Evolutionary conservation across 257 asterid species (phyloP).

Genomic region (Salvia splendens): DNA sequence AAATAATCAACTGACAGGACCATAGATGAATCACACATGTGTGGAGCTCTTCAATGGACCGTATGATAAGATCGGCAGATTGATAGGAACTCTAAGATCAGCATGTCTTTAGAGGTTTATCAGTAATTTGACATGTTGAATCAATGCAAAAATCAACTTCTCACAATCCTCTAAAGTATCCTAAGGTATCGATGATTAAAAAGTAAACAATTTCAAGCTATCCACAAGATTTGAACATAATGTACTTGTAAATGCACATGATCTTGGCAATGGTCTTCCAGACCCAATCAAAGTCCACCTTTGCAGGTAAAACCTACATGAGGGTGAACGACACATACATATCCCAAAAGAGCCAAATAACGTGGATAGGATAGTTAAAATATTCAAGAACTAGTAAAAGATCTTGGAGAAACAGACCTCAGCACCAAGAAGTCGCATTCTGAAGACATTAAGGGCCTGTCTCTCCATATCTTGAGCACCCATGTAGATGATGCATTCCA

Average conservation of each 20-base stretch:
- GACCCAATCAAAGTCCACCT: background rate
- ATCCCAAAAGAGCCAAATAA: constrained; percentile 3
- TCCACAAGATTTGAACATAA: constrained; percentile 7
- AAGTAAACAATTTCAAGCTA: constrained; percentile 11
- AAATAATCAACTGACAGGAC: background rate
- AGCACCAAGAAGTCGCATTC: constrained; percentile 95
- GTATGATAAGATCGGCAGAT: constrained; percentile 2
- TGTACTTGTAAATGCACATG: background rate
- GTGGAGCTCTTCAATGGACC: background rate
- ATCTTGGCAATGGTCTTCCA: constrained; percentile 11
- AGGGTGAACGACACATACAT: background rate
- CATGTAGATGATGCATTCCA: constrained; percentile 82
- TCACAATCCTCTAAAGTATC: constrained; percentile 2
- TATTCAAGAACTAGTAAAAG: constrained; percentile 14
- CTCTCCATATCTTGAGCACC: constrained; percentile 99
- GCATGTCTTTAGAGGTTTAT: constrained; percentile 18
- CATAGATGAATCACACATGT: constrained; percentile 19
- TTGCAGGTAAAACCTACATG: background rate
- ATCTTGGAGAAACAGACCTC: constrained; percentile 59
- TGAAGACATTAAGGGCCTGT: constrained; percentile 86
- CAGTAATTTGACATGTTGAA: constrained; percentile 16
- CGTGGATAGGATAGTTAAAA: background rate
- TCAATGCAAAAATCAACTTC: background rate
- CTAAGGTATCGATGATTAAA: constrained; percentile 16
- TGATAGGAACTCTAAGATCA: background rate